phyloP scores from a whole-genome alignment of 2,329 filamentous ascomycete genomes.

The Trichoderma koningiopsis region DNA sequence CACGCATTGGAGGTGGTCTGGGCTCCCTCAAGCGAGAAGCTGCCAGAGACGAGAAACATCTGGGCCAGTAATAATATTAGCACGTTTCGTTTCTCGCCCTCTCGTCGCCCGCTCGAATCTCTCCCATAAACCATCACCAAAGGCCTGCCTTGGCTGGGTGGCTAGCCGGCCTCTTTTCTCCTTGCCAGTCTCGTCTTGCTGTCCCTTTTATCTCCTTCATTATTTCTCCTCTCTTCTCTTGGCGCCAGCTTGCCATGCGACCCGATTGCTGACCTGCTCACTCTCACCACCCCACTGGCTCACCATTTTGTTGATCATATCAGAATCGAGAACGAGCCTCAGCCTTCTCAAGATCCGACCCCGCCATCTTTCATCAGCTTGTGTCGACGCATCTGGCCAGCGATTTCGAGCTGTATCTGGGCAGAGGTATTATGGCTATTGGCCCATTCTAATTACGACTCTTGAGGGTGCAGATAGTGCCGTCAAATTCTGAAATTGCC shows the following conservation, averaged over 20 bases:
- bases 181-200: neutral
- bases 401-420: neutral
- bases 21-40: slow-evolving; percentile 20
- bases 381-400: neutral
- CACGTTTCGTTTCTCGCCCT: slow-evolving; percentile 21
- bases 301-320: neutral
- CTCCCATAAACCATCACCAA: slow-evolving; percentile 20
- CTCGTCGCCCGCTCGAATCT: slow-evolving; percentile 3
- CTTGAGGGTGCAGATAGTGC: slow-evolving; percentile 14
- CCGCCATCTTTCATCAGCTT: neutral
- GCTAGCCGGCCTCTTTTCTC: slow-evolving; percentile 12
- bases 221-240: neutral
- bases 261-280: neutral
- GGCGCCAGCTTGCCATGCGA: slow-evolving; percentile 1
- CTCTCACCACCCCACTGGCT: neutral
- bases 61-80: slow-evolving; percentile 20
- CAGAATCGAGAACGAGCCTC: neutral
- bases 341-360: neutral
- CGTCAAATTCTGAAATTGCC: neutral
- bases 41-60: slow-evolving; percentile 21
- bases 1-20: slow-evolving; percentile 23
- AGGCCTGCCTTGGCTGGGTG: slow-evolving; percentile 17
- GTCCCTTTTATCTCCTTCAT: neutral
- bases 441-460: slow-evolving; percentile 3
- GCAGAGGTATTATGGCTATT: slow-evolving; percentile 23